phyloP scores from a whole-genome alignment of 116 monocot genomes.

The Dioscorea cayenensis region DNA sequence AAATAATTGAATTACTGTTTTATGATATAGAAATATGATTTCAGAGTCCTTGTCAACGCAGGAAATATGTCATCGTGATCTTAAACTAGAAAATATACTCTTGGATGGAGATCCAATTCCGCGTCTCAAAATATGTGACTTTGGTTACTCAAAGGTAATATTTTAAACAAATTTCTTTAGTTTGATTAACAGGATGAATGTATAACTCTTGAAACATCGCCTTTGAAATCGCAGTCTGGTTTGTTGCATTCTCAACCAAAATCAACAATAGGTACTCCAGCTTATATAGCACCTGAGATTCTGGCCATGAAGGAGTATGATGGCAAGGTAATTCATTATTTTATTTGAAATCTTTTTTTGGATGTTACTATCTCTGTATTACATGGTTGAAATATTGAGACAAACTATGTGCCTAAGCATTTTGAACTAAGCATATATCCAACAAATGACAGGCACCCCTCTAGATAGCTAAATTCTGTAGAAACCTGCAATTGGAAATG shows the following conservation, averaged over 20 bases:
- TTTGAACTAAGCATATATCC: not conserved
- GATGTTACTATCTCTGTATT: not conserved
- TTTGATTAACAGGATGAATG: not conserved
- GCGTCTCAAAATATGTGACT: slow-evolving; percentile 21
- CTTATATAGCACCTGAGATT: slow-evolving; percentile 22
- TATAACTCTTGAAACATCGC: not conserved
- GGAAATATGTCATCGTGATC: slow-evolving; percentile 23
- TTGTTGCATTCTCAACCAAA: slow-evolving; percentile 17
- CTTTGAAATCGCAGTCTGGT: slow-evolving; percentile 4
- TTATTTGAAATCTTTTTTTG: not conserved
- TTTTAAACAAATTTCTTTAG: not conserved
- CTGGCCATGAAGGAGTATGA: slow-evolving; percentile 14
- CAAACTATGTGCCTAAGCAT: not conserved
- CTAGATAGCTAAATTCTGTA: not conserved
- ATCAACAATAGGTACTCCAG: slow-evolving; percentile 20
- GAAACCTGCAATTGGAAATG: too few species aligned
- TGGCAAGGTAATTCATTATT: slow-evolving; percentile 5
- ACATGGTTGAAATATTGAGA: not conserved
- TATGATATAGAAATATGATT: not conserved
- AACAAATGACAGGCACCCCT: not conserved
- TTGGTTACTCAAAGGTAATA: slow-evolving; percentile 19
- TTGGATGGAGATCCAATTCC: slow-evolving; percentile 19
- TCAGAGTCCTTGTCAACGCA: not conserved
- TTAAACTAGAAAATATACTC: slow-evolving; percentile 20
- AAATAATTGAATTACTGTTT: not conserved